phyloP scores from a whole-genome alignment of 345 rosid genomes.

The Diplotaxis tenuifolia region DNA sequence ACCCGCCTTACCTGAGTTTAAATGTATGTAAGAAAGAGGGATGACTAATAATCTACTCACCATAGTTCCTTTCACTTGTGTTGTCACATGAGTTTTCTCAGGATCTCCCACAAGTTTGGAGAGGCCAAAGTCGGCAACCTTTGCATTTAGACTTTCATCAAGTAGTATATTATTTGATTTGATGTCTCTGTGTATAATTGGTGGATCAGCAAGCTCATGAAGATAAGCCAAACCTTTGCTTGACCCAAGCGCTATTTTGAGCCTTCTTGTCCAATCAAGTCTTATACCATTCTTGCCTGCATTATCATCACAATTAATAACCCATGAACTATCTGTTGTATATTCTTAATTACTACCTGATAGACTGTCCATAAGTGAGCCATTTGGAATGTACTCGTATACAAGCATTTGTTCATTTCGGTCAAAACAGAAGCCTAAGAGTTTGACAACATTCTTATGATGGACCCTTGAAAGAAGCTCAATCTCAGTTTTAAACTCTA shows the following conservation, averaged over 20 bases:
- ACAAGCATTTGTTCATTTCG: constrained; percentile 71
- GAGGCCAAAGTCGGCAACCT: constrained; percentile 93
- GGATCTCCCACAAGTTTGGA: constrained; percentile 61
- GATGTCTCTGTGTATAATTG: constrained; percentile 90
- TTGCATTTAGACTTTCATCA: constrained; percentile 72
- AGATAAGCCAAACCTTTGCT: constrained; percentile 83
- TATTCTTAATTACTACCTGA: constrained; percentile 77
- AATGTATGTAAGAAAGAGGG: neutral
- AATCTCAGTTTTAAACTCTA: constrained; percentile 80
- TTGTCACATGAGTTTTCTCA: constrained; percentile 67
- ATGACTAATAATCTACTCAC: constrained; percentile 39
- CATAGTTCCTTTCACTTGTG: constrained; percentile 98
- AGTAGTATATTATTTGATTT: constrained; percentile 79
- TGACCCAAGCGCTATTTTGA: constrained; percentile 69
- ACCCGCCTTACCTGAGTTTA: too few species aligned
- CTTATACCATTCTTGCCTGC: constrained; percentile 77
- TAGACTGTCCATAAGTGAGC: constrained; percentile 57
- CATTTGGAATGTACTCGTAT: constrained; percentile 74
- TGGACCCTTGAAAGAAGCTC: constrained; percentile 90
- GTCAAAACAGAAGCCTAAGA: constrained; percentile 72
- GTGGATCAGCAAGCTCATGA: constrained; percentile 92
- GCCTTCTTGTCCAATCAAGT: constrained; percentile 78
- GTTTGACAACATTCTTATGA: constrained; percentile 72
- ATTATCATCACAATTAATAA: neutral
- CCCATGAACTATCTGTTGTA: too few species aligned